These are phyloP conservation scores for Bonia amplexicaulis DNA, from an alignment of 176 grass and related monocot genomes.

Conservation along the genomic window DNA sequence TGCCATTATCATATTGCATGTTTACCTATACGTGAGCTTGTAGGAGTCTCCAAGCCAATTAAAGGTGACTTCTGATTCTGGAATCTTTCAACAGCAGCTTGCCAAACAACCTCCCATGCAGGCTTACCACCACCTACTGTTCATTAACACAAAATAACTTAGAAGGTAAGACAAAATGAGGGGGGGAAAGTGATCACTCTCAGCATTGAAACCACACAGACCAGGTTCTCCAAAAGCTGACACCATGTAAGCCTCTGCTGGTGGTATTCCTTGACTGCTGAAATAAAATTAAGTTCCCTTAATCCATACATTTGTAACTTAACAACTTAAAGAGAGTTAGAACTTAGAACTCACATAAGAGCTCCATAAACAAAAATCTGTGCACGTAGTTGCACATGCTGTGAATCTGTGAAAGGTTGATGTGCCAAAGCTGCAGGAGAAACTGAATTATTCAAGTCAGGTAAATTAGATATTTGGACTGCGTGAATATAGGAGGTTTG, in stretches of 20 bases:
- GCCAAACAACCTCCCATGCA: slow-evolving; percentile 75
- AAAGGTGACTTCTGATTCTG: slow-evolving; percentile 61
- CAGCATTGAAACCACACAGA: slow-evolving; percentile 34
- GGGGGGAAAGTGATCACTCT: background rate
- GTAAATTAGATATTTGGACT: slow-evolving; percentile 44
- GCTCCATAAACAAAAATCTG: slow-evolving; percentile 99
- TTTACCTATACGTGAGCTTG: slow-evolving; percentile 57
- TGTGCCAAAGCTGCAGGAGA: slow-evolving; percentile 45
- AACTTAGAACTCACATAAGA: slow-evolving; percentile 87
- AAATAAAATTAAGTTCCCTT: slow-evolving; percentile 35
- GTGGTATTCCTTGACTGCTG: slow-evolving; percentile 82
- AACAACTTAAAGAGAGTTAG: slow-evolving; percentile 7
- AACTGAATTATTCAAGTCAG: slow-evolving; percentile 49
- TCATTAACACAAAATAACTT: slow-evolving; percentile 15
- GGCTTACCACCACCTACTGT: slow-evolving; percentile 50
- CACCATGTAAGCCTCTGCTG: slow-evolving; percentile 85
- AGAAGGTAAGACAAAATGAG: background rate
- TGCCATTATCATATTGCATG: background rate
- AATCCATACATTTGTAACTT: slow-evolving; percentile 11
- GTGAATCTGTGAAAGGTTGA: slow-evolving; percentile 83
- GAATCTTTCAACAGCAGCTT: slow-evolving; percentile 65
- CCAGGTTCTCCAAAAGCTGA: slow-evolving; percentile 95
- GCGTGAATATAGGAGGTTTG: slow-evolving; percentile 35
- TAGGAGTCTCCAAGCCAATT: slow-evolving; percentile 55
- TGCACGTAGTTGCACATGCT: slow-evolving; percentile 86